Evolutionary conservation across 495 filamentous ascomycete species (phyloP), one percentile per base, ranked within the genome.

Genomic region (Hypoxylon fuscum): DNA sequence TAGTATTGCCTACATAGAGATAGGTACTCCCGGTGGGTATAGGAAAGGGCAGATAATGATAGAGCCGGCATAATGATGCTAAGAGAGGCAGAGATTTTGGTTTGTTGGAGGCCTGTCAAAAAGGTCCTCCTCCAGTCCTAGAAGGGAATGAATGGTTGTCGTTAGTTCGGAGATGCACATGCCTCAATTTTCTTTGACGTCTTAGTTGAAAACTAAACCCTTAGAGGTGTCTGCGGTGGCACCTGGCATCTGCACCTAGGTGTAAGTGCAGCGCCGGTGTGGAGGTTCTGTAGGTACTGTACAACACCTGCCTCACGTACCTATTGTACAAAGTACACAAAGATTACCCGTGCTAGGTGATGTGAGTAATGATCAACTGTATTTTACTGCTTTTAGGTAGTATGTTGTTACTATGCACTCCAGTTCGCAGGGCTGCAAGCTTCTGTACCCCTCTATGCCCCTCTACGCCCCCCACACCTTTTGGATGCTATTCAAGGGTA

Each of bases 51-150:
- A 38, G 12, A 32, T 17, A 41, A 12, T 37, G 3, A 14, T 12
- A 18, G 25, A 32, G 29, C 25, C n/a, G 20, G 44, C 38, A 22
- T 3, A 52, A 47, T 54, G 60, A 58, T 46, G 60, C 48, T n/a
- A 58, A 64, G 53, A n/a, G 22, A 27, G 27, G n/a, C 6, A 47
- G 32, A 20, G 20, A 15, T 7, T 53, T 42, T 25, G 31, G 10
- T 50, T 17, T 12, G 17, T 43, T 23, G 45, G 45, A 48, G 45
- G 15, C 29, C 29, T 32, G 11, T 21, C 41, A 1, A 23, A 43
- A 10, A 20, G 18, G 3, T 25, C 21, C 20, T 11, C 11, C 12
- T 25, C 41, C 20, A 23, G 7, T 34, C 11, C 7, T 17, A 46
- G 23, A 17, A 8, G 20, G 20, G 42, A 22, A 45, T 1, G 18